Percentiles rank a stretch among this genome's conserved stretches.
These are phyloP conservation scores for Pseudotsuga menziesii DNA, from an alignment of 75 land plant species.

Conservation along the genomic window DNA sequence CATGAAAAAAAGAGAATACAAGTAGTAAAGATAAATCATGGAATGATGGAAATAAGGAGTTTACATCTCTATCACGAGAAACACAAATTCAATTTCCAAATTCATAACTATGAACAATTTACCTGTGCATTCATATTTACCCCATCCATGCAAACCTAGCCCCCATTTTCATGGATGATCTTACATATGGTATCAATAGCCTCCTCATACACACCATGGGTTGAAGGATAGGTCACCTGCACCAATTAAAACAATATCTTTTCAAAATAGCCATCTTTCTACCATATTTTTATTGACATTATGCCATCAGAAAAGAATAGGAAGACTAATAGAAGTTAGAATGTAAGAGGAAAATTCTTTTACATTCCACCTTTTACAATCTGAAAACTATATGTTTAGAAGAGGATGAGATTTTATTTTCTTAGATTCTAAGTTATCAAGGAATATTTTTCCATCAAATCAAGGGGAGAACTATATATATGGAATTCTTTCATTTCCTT, in stretches of 20 bases:
- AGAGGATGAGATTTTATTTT: not conserved
- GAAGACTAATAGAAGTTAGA: not conserved
- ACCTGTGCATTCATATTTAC: conserved; percentile 99
- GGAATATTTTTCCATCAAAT: conserved; percentile 65
- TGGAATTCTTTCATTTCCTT: conserved; percentile 95
- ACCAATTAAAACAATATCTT: not conserved
- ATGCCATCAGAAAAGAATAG: not conserved
- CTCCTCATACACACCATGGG: conserved; percentile 99
- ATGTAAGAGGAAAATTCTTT: not conserved
- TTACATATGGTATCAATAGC: conserved; percentile 97
- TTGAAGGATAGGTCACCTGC: conserved; percentile 98
- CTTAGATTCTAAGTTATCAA: not conserved
- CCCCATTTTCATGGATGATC: conserved; percentile 96
- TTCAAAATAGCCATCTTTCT: not conserved
- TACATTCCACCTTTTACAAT: not conserved
- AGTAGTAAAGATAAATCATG: not conserved
- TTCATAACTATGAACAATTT: not conserved
- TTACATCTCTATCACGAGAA: not conserved
- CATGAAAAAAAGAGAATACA: not conserved
- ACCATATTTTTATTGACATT: not conserved
- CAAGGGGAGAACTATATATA: conserved; percentile 53
- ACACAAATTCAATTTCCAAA: not conserved
- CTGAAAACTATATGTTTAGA: not conserved
- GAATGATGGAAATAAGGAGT: not conserved
- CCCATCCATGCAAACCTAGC: conserved; percentile 99